Evolutionary conservation across 345 rosid genomes (phyloP).

Genomic region (Brassica rapa): DNA sequence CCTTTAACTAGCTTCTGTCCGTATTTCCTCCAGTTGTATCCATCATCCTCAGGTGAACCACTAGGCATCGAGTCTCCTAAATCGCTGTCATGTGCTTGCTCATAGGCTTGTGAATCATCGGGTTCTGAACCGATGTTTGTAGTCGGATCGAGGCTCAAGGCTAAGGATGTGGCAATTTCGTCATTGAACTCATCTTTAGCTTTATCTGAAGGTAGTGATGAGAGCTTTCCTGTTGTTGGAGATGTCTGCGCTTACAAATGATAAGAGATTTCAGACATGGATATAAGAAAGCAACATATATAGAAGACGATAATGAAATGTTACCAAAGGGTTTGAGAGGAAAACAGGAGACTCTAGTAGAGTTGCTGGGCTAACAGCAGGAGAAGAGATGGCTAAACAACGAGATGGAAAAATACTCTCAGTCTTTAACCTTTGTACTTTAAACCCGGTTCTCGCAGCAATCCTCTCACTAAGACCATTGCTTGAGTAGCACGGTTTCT

Average conservation of each 20-base stretch:
- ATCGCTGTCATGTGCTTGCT: constrained; percentile 48
- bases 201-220: constrained; percentile 52
- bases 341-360: constrained; percentile 80
- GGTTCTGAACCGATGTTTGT: constrained; percentile 47
- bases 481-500: constrained; percentile 40
- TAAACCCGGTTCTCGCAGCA: constrained; percentile 79
- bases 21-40: constrained; percentile 89
- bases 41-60: constrained; percentile 73
- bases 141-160: constrained; percentile 47
- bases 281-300: neutral
- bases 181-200: constrained; percentile 56
- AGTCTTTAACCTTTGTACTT: constrained; percentile 60
- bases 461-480: constrained; percentile 71
- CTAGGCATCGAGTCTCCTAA: constrained; percentile 47
- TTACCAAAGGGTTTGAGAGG: constrained; percentile 72
- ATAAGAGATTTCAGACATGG: neutral
- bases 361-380: constrained; percentile 76
- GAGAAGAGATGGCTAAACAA: constrained; percentile 62
- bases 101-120: constrained; percentile 56
- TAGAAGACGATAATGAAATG: neutral
- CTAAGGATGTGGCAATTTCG: constrained; percentile 57
- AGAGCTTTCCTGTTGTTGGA: constrained; percentile 77
- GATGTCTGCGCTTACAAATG: constrained; percentile 67
- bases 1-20: constrained; percentile 98
- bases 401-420: constrained; percentile 56